Base-by-base conservation (phyloP, 1,284 basidiomycete genomes). In the Trichosporon sp. region DNA sequence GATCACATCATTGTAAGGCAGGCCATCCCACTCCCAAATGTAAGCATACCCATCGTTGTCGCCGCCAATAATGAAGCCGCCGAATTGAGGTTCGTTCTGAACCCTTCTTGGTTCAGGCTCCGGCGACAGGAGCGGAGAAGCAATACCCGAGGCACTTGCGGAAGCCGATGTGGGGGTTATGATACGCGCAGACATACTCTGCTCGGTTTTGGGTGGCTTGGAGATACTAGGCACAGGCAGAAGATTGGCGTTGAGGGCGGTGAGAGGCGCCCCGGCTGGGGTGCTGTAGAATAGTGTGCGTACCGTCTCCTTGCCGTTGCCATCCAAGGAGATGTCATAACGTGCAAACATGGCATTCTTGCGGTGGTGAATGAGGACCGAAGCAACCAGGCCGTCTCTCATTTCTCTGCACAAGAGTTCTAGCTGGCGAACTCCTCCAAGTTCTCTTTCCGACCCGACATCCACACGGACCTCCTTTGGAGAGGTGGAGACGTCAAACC, bases 11-110 rank as follows among this genome's bases (percentile, higher is more conserved):
- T 57, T 54, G 14, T 59, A 40, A 1, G 59, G 33, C 11, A 44
- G 59, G 1, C 52, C 61, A 33, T 73, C 73, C 78, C 76, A 80
- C 3, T 69, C 33, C 76, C 75, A 80, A 25, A 79, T 74, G 61
- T 69, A 71, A 1, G 74, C 71, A 27, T 60, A 63, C 1, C 78
- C 78, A 32, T 63, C 58, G 9, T 68, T 66, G 52, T 78, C 76
- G 9, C 78, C 78, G 1, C 69, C 74, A 10, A 75, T 65, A 13
- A 79, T 59, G 25, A 75, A 74, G 14, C 71, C 68, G 13, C 73
- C 74, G 49, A 70, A 74, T 21, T 69, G 65, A 1, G 61, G 57
- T 5, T 61, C 56, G 3, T 58, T 56, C 2, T 60, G 54, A 10
- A 25, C 27, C 25, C 58, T 58, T 4, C 61, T 57, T 10, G 60